Percentiles rank a stretch among this genome's conserved stretches.
These are phyloP conservation scores for Avena sativa DNA, from an alignment of 176 grass and related monocot genomes.

Conservation along the genomic window DNA sequence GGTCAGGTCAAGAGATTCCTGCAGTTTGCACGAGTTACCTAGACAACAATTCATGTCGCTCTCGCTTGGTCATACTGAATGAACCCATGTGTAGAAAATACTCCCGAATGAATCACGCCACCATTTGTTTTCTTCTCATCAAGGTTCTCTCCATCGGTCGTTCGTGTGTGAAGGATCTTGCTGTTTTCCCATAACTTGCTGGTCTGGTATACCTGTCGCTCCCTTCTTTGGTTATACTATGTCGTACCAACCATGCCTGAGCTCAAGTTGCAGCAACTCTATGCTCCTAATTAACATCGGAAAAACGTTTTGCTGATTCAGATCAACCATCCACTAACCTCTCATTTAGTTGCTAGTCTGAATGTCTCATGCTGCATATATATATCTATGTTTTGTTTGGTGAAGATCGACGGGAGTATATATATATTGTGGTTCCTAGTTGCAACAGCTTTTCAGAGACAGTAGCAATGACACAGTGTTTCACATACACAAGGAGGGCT, in stretches of 20 bases:
- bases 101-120: conserved; percentile 1
- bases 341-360: neutral
- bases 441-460: neutral
- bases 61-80: neutral
- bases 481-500: no score
- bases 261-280: neutral
- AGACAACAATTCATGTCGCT: neutral
- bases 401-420: neutral
- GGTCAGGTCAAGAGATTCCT: conserved; percentile 23
- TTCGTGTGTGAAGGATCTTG: neutral
- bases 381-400: neutral
- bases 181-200: neutral
- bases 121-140: neutral
- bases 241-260: neutral
- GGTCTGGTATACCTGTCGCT: neutral
- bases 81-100: neutral
- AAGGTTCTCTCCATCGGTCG: conserved; percentile 3
- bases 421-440: neutral
- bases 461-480: no score
- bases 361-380: neutral
- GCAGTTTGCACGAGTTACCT: conserved; percentile 13
- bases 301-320: neutral
- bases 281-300: neutral
- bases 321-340: neutral
- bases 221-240: neutral